A percentile compares a stretch with the other conserved stretches of the same genome.
Evolutionary conservation across 768 basidiomycete species (phyloP).

Genomic region (Gloeopeniophorella convolvens): DNA sequence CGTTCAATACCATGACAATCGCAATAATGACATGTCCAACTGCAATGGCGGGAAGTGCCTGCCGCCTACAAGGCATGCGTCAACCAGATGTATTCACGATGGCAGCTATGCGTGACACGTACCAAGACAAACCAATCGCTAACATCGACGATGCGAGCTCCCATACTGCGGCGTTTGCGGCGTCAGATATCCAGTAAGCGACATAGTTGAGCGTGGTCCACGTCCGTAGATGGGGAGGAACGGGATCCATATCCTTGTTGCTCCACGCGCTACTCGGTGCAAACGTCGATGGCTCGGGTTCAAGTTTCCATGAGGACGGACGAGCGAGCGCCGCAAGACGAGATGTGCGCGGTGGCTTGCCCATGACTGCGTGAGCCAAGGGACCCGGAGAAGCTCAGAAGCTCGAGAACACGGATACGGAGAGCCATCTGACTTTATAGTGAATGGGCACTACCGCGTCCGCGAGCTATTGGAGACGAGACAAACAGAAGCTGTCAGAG

Average conservation of each 20-base stretch:
- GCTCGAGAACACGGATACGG: too few species aligned
- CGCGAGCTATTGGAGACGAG: not conserved
- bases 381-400: not conserved
- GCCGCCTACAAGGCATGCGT: slow-evolving; percentile 37
- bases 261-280: slow-evolving; percentile 55
- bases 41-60: slow-evolving; percentile 64
- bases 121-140: slow-evolving; percentile 69
- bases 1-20: slow-evolving; percentile 69
- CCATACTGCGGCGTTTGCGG: slow-evolving; percentile 32
- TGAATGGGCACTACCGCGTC: not conserved
- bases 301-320: slow-evolving; percentile 42
- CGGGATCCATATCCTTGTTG: slow-evolving; percentile 76
- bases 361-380: not conserved
- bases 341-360: not conserved
- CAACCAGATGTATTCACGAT: not conserved
- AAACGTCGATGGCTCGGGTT: slow-evolving; percentile 47
- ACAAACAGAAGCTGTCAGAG: not conserved
- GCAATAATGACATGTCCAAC: slow-evolving; percentile 69
- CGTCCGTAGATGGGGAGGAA: slow-evolving; percentile 51
- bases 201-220: slow-evolving; percentile 67
- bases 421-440: not conserved
- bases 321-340: too few species aligned
- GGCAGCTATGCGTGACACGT: slow-evolving; percentile 9
- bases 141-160: slow-evolving; percentile 70
- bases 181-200: slow-evolving; percentile 46